Evolutionary conservation across 495 filamentous ascomycete genomes (phyloP).

Genomic region (Trichoderma virens): DNA sequence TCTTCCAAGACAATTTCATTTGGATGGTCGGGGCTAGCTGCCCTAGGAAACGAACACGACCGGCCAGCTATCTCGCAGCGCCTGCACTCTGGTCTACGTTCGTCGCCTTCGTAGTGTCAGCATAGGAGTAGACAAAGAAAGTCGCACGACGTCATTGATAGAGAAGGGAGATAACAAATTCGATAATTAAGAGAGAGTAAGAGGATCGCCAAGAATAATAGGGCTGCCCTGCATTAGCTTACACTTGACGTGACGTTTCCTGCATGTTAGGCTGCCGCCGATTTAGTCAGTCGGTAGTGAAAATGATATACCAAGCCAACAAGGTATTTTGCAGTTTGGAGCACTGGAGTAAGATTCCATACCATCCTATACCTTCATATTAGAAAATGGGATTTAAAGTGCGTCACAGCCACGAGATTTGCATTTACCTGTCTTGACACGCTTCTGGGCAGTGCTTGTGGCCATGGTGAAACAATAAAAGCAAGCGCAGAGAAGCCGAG

Average conservation of each 20-base stretch:
- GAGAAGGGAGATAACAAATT: neutral
- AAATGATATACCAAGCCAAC: neutral
- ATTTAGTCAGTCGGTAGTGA: neutral
- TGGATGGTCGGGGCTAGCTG: neutral
- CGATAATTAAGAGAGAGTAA: neutral
- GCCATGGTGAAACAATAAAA: no score
- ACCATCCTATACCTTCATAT: neutral
- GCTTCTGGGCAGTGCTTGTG: neutral
- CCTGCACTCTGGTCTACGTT: conserved; percentile 9
- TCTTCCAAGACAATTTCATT: neutral
- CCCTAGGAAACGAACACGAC: neutral
- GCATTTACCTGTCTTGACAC: neutral
- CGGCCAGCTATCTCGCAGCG: conserved; percentile 12
- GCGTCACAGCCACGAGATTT: neutral
- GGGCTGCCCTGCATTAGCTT: neutral
- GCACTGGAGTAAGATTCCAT: neutral
- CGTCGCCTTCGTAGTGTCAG: conserved; percentile 1
- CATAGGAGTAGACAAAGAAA: neutral
- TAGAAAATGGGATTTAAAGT: no score
- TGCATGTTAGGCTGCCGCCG: conserved; percentile 9
- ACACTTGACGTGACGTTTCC: conserved; percentile 13
- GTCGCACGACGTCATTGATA: neutral
- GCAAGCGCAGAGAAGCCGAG: no score
- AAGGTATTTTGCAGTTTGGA: neutral
- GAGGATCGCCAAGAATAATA: neutral